A percentile compares a stretch with the other conserved stretches of the same genome.
Conservation (phyloP, 306 rosid species). For the Trifolium dubium region DNA sequence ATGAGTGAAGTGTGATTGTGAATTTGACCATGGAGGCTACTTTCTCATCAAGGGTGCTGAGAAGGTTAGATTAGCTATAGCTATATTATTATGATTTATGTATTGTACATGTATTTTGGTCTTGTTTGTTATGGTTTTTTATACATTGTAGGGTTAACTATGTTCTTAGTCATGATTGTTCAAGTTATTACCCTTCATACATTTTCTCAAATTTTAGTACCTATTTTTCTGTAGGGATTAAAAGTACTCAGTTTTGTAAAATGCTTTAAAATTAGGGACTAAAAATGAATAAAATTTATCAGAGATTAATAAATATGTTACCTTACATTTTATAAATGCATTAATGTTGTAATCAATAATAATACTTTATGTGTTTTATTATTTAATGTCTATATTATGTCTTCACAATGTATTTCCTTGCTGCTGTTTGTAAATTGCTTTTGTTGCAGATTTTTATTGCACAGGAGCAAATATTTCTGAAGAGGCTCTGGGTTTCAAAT, state of each 20-base stretch:
- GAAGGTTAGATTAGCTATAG: no score
- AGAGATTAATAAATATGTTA: no score
- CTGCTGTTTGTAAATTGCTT: background rate
- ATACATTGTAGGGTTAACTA: background rate
- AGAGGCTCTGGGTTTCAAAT: conserved; percentile 75
- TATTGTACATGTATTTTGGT: background rate
- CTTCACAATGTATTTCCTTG: background rate
- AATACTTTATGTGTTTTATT: background rate
- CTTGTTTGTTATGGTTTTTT: conserved; percentile 3
- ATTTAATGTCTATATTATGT: conserved; percentile 6
- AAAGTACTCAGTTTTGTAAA: background rate
- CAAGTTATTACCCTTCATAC: background rate
- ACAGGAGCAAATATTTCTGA: conserved; percentile 78
- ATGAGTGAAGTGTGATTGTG: conserved; percentile 81
- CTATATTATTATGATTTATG: conserved; percentile 3
- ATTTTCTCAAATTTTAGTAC: background rate
- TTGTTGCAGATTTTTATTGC: conserved; percentile 86
- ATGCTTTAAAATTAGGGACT: background rate
- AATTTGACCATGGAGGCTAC: conserved; percentile 91
- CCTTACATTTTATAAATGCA: background rate
- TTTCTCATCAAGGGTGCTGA: conserved; percentile 92
- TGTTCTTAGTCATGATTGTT: background rate
- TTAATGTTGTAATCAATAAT: background rate
- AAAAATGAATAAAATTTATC: background rate
- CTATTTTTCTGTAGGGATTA: background rate